These are phyloP conservation scores for Helotiales sp. DNA, from an alignment of 2,329 filamentous ascomycete species.

Conservation along the genomic window DNA sequence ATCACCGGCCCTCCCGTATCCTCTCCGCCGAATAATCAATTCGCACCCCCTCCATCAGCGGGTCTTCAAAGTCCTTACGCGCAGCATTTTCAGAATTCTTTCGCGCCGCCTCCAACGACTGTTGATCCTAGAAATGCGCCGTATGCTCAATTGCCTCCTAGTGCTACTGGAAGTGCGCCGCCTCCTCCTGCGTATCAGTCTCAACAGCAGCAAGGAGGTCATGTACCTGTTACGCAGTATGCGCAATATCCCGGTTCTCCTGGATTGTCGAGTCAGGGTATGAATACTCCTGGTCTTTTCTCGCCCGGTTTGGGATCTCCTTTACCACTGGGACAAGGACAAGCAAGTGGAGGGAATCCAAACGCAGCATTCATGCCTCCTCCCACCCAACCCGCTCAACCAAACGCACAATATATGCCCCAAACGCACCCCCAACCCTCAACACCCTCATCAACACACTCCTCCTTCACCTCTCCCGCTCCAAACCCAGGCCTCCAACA, in stretches of 20 bases:
- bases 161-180: constrained; percentile 2
- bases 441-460: constrained; percentile 4
- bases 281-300: constrained; percentile 41
- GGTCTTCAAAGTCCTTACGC: constrained; percentile 25
- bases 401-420: no score
- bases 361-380: no score
- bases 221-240: constrained; percentile 41
- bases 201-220: constrained; percentile 11
- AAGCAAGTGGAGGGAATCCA: no score
- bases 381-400: neutral
- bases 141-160: constrained; percentile 12
- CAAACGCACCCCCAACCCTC: no score
- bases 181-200: constrained; percentile 21
- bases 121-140: constrained; percentile 2
- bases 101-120: constrained; percentile 28
- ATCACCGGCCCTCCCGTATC: constrained; percentile 13
- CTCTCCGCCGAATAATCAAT: no score
- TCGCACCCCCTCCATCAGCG: constrained; percentile 8
- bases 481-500: neutral
- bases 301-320: no score
- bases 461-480: constrained; percentile 4
- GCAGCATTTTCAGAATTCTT: constrained; percentile 28
- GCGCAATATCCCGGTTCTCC: constrained; percentile 47
- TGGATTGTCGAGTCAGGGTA: constrained; percentile 39
- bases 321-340: no score